Evolutionary conservation across 78 protist genomes (phyloP), one percentile per base, ranked within the genome.

Genomic region (Dictyostelium capitatum): DNA sequence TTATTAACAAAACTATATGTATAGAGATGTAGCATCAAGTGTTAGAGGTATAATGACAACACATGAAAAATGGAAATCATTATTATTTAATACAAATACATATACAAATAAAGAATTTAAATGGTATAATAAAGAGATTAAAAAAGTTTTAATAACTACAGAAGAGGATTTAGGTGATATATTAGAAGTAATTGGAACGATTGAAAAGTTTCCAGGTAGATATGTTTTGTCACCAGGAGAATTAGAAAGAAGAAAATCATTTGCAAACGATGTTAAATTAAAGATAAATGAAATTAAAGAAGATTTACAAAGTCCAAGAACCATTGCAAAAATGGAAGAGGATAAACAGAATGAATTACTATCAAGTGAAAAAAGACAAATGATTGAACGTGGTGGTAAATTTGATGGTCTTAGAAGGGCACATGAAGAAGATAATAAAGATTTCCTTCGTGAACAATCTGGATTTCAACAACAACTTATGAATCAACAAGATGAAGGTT

Each of bases 371-470:
- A 74, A 46, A 43, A 74, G 67, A 51, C n/a, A 43, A 3, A 59
- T 50, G n/a, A 73, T 77, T 15, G 72, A 87, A 23, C 25, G 62
- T 20, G 54, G 47, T 8, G 79, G 83, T 6, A 37, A 57, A 51
- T 77, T 57, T 28, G 62, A 57, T 32, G 93, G 84, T 32, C 56
- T 87, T 3, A 57, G 73, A n/a, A 56, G 93, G 41, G 93, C 93
- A 7, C 59, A 65, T 51, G 93, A 87, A 64, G 93, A 87, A 20
- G 93, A 87, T 14, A 87, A 56, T 7, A 87, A 69, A 62, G 93
- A 87, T 23, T 87, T 48, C 37, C 48, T 87, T 15, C 32, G 93
- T 47, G 79, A 77, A 1, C 69, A 87, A 17, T 19, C 41, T 32
- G 48, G 32, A 9, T 20, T 56, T 28, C 93, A 87, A 48, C 37